These are phyloP conservation scores for Aspergillus sp. DNA, from an alignment of 2,329 filamentous ascomycete genomes.

Conservation along the genomic window DNA sequence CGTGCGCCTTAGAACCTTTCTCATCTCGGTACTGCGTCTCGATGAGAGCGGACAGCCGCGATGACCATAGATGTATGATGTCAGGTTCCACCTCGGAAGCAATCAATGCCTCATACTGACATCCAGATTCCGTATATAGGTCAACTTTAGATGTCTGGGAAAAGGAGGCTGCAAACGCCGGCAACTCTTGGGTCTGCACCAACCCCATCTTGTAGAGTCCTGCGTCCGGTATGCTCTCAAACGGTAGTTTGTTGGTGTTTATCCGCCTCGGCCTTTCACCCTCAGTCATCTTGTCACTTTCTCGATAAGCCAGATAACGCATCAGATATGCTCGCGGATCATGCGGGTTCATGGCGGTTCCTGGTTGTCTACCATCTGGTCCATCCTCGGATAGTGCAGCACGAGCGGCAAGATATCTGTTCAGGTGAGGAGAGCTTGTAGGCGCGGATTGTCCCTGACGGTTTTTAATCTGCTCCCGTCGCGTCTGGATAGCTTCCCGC, in stretches of 20 bases:
- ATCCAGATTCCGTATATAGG: slow-evolving; percentile 19
- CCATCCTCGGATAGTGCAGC: slow-evolving; percentile 16
- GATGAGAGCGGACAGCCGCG: slow-evolving; percentile 16
- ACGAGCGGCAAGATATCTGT: slow-evolving; percentile 31
- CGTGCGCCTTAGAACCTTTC: slow-evolving; percentile 4
- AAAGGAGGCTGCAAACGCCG: slow-evolving; percentile 5
- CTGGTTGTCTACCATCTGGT: background rate
- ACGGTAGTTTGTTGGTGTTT: slow-evolving; percentile 24
- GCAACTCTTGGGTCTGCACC: slow-evolving; percentile 3
- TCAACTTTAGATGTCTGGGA: slow-evolving; percentile 13
- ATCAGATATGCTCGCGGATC: slow-evolving; percentile 34
- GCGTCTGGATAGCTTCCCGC: slow-evolving; percentile 30
- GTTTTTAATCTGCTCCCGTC: slow-evolving; percentile 20
- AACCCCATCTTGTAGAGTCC: slow-evolving; percentile 24
- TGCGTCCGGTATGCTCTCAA: slow-evolving; percentile 28
- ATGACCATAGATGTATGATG: slow-evolving; percentile 17
- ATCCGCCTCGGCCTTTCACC: slow-evolving; percentile 15
- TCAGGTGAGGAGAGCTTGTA: slow-evolving; percentile 27
- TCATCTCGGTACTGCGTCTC: slow-evolving; percentile 16
- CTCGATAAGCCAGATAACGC: slow-evolving; percentile 13
- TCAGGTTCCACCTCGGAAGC: slow-evolving; percentile 3
- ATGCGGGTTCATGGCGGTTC: slow-evolving; percentile 14
- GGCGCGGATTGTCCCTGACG: background rate
- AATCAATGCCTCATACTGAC: slow-evolving; percentile 11
- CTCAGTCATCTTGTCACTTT: background rate